Percentiles rank a stretch among this genome's conserved stretches.
These are phyloP conservation scores for Bruguiera parviflora DNA, from an alignment of 345 rosid genomes.

Conservation along the genomic window DNA sequence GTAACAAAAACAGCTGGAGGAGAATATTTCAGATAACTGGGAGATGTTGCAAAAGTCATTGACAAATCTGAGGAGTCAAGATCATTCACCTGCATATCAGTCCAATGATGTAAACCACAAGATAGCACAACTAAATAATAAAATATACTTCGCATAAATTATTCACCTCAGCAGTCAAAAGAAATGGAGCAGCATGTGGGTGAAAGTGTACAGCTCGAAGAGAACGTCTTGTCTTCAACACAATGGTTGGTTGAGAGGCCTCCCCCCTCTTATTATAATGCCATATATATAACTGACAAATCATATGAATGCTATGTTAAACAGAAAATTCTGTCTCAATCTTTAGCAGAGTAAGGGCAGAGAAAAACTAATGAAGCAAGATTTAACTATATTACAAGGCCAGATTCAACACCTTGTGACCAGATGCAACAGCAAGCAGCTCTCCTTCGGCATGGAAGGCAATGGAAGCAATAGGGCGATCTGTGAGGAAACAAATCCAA, in stretches of 20 bases:
- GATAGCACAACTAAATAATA: slow-evolving; percentile 19
- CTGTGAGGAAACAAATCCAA: slow-evolving; percentile 32
- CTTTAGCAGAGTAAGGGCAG: not conserved
- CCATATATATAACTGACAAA: slow-evolving; percentile 60
- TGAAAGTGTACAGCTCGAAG: slow-evolving; percentile 79
- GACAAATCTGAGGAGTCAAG: slow-evolving; percentile 66
- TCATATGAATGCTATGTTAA: slow-evolving; percentile 4
- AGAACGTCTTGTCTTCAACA: slow-evolving; percentile 64
- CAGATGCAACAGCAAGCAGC: slow-evolving; percentile 70
- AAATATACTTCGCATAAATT: slow-evolving; percentile 13
- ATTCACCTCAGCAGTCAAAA: slow-evolving; percentile 69
- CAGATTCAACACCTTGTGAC: slow-evolving; percentile 57
- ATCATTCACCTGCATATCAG: slow-evolving; percentile 69
- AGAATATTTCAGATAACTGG: slow-evolving; percentile 58
- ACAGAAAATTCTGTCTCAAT: not conserved
- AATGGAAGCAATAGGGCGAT: slow-evolving; percentile 76
- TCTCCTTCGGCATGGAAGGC: slow-evolving; percentile 82
- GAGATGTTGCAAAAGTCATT: slow-evolving; percentile 62
- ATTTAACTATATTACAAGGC: not conserved
- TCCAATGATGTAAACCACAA: slow-evolving; percentile 33
- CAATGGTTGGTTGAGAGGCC: slow-evolving; percentile 52
- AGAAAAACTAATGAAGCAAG: not conserved
- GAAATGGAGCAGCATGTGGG: slow-evolving; percentile 67
- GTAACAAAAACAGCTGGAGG: slow-evolving; percentile 57
- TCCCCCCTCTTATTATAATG: slow-evolving; percentile 63